A percentile compares a stretch with the other conserved stretches of the same genome.
Conservation (phyloP, 306 rosid genomes). For the Rosa lucieae region DNA sequence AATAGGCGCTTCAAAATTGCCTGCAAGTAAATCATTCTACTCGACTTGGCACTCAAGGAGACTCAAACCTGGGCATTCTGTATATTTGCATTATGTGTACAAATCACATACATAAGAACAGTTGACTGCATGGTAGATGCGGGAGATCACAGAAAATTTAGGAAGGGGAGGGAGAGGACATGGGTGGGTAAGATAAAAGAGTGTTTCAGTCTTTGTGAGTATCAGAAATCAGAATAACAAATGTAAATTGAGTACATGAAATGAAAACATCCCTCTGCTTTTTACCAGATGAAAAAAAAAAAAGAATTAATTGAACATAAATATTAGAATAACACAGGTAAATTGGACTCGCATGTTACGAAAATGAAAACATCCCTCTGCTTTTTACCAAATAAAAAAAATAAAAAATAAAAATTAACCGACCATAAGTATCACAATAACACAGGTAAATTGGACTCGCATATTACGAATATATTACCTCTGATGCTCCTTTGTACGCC, state of each 20-base stretch:
- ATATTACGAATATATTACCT: conserved; percentile 37
- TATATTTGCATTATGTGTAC: background rate
- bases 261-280: background rate
- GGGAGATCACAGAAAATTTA: background rate
- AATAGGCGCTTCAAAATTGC: background rate
- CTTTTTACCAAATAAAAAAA: background rate
- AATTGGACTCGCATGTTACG: background rate
- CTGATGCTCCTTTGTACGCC: conserved; percentile 80
- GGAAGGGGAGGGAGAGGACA: background rate
- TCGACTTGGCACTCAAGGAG: background rate
- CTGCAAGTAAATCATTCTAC: background rate
- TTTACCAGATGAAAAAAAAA: too few relatives aligned
- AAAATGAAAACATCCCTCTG: background rate
- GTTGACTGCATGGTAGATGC: background rate
- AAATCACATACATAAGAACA: background rate
- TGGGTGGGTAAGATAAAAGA: background rate
- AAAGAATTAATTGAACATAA: too few relatives aligned
- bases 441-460: background rate
- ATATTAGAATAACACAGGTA: background rate
- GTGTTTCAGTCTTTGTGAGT: background rate
- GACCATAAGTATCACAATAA: background rate
- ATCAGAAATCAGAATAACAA: too few relatives aligned
- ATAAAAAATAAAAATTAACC: background rate
- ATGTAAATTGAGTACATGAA: background rate
- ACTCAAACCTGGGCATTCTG: background rate